phyloP scores from a whole-genome alignment of 768 basidiomycete species.

The Xerocomellus chrysenteron region DNA sequence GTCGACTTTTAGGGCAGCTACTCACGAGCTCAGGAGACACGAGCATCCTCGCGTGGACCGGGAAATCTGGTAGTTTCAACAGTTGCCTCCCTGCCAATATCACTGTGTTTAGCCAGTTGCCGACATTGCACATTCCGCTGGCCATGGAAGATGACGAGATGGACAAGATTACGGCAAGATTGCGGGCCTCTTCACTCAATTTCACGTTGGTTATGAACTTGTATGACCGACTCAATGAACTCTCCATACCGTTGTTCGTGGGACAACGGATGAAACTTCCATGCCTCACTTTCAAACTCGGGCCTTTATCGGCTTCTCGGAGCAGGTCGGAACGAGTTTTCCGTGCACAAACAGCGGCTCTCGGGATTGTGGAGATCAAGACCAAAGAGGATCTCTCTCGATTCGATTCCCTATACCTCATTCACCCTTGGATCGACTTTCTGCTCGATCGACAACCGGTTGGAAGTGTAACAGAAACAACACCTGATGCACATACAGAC shows the following conservation, averaged over 20 bases:
- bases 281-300: slow-evolving; percentile 4
- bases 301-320: neutral
- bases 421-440: neutral
- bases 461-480: neutral
- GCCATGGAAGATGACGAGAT: neutral
- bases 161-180: neutral
- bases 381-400: no score
- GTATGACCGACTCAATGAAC: neutral
- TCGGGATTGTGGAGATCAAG: no score
- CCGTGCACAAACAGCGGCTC: no score
- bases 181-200: neutral
- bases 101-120: neutral
- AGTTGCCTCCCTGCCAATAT: slow-evolving; percentile 6
- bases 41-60: no score
- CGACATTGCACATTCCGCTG: neutral
- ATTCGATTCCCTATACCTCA: no score
- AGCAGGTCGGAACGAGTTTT: neutral
- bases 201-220: neutral
- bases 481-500: neutral
- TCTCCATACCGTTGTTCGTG: neutral
- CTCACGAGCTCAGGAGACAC: no score
- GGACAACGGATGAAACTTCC: slow-evolving; percentile 3
- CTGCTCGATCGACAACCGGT: neutral
- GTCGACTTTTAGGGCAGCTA: no score
- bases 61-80: slow-evolving; percentile 3